Evolutionary conservation across 305 asterid genomes (phyloP), one percentile per base, ranked within the genome.

Genomic region (Fraxinus dipetala): DNA sequence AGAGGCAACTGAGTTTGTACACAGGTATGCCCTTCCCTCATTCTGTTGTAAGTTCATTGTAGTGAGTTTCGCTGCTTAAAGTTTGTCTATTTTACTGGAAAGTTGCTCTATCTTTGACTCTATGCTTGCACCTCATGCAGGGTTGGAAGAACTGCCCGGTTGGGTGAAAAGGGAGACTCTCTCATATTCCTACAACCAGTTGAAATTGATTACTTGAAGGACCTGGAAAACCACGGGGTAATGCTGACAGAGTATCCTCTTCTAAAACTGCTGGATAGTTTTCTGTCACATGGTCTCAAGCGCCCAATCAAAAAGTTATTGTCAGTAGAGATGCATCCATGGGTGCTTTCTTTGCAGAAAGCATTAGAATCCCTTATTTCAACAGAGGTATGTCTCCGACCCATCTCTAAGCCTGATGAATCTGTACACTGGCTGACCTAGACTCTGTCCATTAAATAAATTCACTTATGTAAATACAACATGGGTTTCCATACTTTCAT

Each of bases 111-210:
- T 61, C 20, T 26, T 75, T 67, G 74, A 75, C 81, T 81, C 80
- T 81, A 59, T 78, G 85, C 76, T 69, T 28, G 69, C 80, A 45
- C 80, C 80, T 78, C 48, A 76, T 87, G 83, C 88, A 96, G 98
- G 91, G 99, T 94, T 79, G 99, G 99, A 83, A 90, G 99, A 90
- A 96, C 98, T 67, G 99, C 99, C 51, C 95, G 99, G 84, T 88
- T 96, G 87, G 99, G 96, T 36, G 94, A 93, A 88, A 90, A 80
- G 84, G 99, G 99, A 11, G 92, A 94, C 73, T 91, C 97, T 28
- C 45, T 96, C 51, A 88, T 96, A 65, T 94, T 93, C 87, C 85
- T 96, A 73, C 99, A 94, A 82, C 94, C 98, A 78, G 59, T 87
- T 73, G 99, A 96, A 88, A 84, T 87, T 56, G 98, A 93, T 85